phyloP scores from a whole-genome alignment of 2,329 filamentous ascomycete genomes.

The Epichloe sylvatica region DNA sequence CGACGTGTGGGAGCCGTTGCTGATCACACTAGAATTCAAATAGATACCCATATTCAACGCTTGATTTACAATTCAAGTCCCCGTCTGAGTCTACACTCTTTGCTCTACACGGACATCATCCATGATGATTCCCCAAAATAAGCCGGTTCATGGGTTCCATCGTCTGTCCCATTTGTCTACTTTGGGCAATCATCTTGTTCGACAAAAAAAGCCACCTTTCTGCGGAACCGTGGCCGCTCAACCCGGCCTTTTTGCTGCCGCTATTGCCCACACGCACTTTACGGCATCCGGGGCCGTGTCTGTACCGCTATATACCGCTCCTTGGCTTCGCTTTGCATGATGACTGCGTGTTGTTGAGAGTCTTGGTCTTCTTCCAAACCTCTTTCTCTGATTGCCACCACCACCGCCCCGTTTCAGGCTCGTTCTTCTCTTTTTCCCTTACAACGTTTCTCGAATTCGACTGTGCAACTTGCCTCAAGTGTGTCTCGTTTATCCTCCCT shows the following conservation, averaged over 20 bases:
- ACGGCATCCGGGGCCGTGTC: conserved; percentile 2
- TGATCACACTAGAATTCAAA: background rate
- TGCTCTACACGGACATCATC: background rate
- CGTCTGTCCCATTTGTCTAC: background rate
- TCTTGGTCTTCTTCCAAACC: conserved; percentile 2
- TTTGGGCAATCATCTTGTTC: background rate
- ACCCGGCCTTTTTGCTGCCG: background rate
- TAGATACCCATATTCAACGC: background rate
- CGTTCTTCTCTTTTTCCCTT: background rate
- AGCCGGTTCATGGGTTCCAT: background rate
- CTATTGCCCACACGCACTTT: conserved; percentile 1
- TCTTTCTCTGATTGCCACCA: conserved; percentile 3
- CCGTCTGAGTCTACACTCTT: background rate
- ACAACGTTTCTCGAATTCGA: background rate
- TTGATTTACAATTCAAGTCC: background rate
- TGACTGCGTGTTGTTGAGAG: background rate
- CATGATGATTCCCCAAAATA: background rate
- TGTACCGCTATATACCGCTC: conserved; percentile 1
- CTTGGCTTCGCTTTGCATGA: background rate
- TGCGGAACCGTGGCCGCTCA: conserved; percentile 4
- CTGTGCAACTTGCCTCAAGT: conserved; percentile 1
- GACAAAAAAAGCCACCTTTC: background rate
- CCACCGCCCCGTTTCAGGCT: conserved; percentile 4
- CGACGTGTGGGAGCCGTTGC: background rate
- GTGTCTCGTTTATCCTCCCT: background rate